Percentiles rank a stretch among this genome's conserved stretches.
Evolutionary conservation across 2,329 filamentous ascomycete species (phyloP).

Genomic region (Beauveria asiatica): DNA sequence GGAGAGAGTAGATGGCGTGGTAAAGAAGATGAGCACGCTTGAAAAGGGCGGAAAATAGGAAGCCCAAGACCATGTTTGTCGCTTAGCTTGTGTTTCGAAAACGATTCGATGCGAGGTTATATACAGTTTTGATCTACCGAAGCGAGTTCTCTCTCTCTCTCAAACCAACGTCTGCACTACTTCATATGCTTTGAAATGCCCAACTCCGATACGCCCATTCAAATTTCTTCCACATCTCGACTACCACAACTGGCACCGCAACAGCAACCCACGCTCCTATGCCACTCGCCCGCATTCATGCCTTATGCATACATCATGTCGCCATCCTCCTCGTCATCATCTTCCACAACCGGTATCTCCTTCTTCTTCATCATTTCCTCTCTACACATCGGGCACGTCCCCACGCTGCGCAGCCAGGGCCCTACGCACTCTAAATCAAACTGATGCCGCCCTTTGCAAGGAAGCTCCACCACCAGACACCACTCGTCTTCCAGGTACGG

Average conservation of each 20-base stretch:
- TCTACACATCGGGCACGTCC: conserved; percentile 55
- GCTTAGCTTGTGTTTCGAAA: too few species aligned
- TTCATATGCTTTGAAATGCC: conserved; percentile 1
- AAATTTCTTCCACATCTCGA: not conserved
- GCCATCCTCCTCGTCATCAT: conserved; percentile 43
- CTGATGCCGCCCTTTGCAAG: conserved; percentile 48
- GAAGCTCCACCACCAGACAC: conserved; percentile 55
- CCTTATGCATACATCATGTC: conserved; percentile 36
- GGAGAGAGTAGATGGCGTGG: conserved; percentile 15
- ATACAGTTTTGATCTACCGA: not conserved
- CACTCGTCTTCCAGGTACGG: conserved; percentile 53
- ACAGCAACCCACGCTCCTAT: not conserved
- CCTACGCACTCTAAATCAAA: conserved; percentile 62
- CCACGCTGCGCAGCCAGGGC: conserved; percentile 56
- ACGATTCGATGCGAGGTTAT: not conserved
- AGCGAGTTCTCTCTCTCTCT: not conserved
- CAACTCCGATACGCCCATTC: conserved; percentile 18
- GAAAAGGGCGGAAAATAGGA: conserved; percentile 10
- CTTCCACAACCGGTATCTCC: conserved; percentile 35
- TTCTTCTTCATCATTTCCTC: conserved; percentile 51
- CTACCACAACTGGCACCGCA: conserved; percentile 6
- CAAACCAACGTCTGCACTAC: not conserved
- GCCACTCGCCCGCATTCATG: not conserved
- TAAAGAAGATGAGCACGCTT: conserved; percentile 17
- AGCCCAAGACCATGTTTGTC: not conserved